phyloP scores from a whole-genome alignment of 345 rosid genomes.

The Erodium maritimum region DNA sequence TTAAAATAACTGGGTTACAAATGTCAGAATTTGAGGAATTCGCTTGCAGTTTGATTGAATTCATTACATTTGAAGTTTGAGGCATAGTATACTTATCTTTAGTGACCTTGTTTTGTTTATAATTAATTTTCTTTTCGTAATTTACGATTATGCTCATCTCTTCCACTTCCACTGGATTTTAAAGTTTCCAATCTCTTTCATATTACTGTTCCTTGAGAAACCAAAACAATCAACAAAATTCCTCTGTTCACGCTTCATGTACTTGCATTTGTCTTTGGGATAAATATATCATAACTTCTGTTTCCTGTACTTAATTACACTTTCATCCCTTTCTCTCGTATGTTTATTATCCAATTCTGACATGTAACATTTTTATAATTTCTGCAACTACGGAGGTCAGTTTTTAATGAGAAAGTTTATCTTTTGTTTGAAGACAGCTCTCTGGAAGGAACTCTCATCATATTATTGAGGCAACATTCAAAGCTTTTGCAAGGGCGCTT shows the following conservation, averaged over 20 bases:
- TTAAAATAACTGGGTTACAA: no score
- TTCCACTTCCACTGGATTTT: not conserved
- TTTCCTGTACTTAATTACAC: not conserved
- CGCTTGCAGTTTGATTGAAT: no score
- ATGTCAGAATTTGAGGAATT: no score
- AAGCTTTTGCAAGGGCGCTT: constrained; percentile 95
- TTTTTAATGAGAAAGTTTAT: constrained; percentile 3
- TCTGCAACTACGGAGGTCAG: not conserved
- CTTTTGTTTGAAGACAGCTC: constrained; percentile 38
- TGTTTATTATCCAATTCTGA: not conserved
- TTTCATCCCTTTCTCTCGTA: not conserved
- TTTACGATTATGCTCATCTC: not conserved
- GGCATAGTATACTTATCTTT: no score
- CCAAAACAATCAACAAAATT: no score
- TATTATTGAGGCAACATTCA: constrained; percentile 89
- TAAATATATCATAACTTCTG: not conserved
- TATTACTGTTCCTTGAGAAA: not conserved
- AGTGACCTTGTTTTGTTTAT: no score
- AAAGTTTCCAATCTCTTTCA: not conserved
- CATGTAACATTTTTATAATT: not conserved
- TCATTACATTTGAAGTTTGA: no score
- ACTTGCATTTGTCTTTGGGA: not conserved
- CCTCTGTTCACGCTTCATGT: no score
- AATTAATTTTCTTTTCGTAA: not conserved
- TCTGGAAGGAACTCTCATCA: constrained; percentile 90